Conservation (phyloP, 345 rosid species). For the Aquilaria malaccensis region DNA sequence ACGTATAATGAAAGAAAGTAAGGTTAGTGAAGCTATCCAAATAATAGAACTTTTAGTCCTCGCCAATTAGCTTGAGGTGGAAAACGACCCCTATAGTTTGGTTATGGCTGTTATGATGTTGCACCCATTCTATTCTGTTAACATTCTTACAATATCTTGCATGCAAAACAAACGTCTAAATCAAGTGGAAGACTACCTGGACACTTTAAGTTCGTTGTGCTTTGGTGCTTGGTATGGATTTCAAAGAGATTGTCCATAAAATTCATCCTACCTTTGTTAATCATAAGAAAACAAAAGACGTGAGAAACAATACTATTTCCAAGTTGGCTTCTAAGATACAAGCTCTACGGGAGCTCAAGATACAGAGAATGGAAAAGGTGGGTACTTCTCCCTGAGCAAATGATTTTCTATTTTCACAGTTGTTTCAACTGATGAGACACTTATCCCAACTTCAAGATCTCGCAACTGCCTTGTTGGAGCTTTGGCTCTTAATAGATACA, state of each 20-base stretch:
- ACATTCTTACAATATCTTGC: slow-evolving; percentile 1
- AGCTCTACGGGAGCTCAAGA: slow-evolving; percentile 39
- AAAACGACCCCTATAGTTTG: too few relatives aligned
- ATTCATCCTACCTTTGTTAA: slow-evolving; percentile 41
- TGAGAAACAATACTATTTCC: slow-evolving; percentile 38
- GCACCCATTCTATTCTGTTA: too few relatives aligned
- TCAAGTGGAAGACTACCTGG: slow-evolving; percentile 34
- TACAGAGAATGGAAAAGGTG: slow-evolving; percentile 57
- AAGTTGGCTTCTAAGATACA: slow-evolving; percentile 37
- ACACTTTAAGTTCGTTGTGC: slow-evolving; percentile 39
- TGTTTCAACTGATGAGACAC: slow-evolving; percentile 10
- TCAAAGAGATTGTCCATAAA: slow-evolving; percentile 25
- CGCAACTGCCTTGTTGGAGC: slow-evolving; percentile 51
- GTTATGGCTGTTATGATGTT: too few relatives aligned
- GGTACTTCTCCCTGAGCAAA: neutral
- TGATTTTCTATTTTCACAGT: neutral
- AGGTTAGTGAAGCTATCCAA: too few relatives aligned
- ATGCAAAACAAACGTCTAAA: slow-evolving; percentile 39
- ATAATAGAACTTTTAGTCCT: too few relatives aligned
- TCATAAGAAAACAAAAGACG: slow-evolving; percentile 31
- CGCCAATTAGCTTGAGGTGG: too few relatives aligned
- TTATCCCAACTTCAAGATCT: slow-evolving; percentile 46
- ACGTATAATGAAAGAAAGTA: too few relatives aligned
- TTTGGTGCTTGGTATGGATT: slow-evolving; percentile 54
- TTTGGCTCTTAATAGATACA: slow-evolving; percentile 66